Percentiles rank a stretch among this genome's conserved stretches.
Conservation (phyloP, 805 yeast genomes). For the Blastobotrys attinorum region DNA sequence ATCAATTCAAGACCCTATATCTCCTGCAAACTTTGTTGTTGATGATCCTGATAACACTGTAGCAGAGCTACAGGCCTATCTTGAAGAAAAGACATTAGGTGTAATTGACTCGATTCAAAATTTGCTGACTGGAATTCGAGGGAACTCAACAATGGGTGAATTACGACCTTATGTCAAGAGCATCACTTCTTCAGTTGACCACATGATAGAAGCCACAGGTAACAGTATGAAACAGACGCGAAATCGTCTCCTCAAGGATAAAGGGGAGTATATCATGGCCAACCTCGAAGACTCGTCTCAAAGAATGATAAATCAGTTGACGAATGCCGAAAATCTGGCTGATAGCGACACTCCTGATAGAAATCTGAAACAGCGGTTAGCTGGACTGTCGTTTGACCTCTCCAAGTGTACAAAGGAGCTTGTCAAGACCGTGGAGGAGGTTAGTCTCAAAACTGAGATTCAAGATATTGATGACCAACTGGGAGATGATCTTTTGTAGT, state of each 20-base stretch:
- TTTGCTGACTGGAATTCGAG: constrained; percentile 42
- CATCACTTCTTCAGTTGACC: constrained; percentile 70
- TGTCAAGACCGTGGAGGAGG: constrained; percentile 94
- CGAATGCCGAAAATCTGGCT: constrained; percentile 28
- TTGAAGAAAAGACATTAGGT: constrained; percentile 89
- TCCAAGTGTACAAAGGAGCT: constrained; percentile 94
- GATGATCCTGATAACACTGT: constrained; percentile 85
- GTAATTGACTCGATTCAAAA: constrained; percentile 87
- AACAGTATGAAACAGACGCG: constrained; percentile 83
- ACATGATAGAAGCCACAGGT: constrained; percentile 85
- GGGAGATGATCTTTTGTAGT: background rate
- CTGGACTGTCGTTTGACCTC: constrained; percentile 93
- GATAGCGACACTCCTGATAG: constrained; percentile 61
- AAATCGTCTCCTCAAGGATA: constrained; percentile 76
- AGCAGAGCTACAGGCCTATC: constrained; percentile 70
- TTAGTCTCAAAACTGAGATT: constrained; percentile 79
- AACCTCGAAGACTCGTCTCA: constrained; percentile 77
- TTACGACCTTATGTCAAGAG: constrained; percentile 64
- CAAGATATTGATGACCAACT: constrained; percentile 61
- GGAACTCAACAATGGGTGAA: constrained; percentile 63
- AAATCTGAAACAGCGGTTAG: constrained; percentile 85
- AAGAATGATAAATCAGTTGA: constrained; percentile 70
- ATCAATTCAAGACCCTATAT: background rate
- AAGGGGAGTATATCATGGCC: constrained; percentile 85
- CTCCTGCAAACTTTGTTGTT: constrained; percentile 50